Evolutionary conservation across 2,329 filamentous ascomycete species (phyloP).

Genomic region (Pyrenophora tritici-repentis): DNA sequence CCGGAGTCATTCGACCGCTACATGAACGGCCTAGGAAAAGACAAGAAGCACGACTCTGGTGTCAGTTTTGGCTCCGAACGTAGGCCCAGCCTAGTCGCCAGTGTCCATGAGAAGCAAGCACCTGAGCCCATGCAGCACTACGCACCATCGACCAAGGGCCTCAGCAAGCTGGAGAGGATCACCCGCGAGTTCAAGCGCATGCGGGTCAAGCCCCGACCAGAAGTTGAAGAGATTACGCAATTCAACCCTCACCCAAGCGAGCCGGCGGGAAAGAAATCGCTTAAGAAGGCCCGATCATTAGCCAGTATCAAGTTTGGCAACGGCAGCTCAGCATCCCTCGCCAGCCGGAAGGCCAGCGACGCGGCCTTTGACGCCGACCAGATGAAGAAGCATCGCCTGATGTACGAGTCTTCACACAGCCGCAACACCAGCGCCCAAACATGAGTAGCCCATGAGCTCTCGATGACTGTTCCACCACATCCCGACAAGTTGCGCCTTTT

Average conservation of each 20-base stretch:
- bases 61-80: conserved; percentile 60
- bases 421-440: conserved; percentile 10
- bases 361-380: conserved; percentile 42
- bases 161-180: conserved; percentile 63
- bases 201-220: conserved; percentile 56
- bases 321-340: conserved; percentile 37
- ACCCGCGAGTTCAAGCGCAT: conserved; percentile 64
- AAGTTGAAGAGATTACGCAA: conserved; percentile 56
- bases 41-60: conserved; percentile 66
- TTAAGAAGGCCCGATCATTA: conserved; percentile 46
- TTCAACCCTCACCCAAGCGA: conserved; percentile 31
- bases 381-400: conserved; percentile 44
- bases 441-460: conserved; percentile 5
- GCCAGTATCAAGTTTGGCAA: conserved; percentile 39
- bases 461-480: conserved; percentile 21
- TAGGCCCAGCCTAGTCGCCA: conserved; percentile 37
- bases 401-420: conserved; percentile 41
- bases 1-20: conserved; percentile 42
- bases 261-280: conserved; percentile 36
- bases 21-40: conserved; percentile 47
- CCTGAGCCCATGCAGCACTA: conserved; percentile 25
- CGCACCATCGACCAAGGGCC: conserved; percentile 33
- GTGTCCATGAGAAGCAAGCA: conserved; percentile 31
- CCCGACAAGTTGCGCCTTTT: conserved; percentile 21
- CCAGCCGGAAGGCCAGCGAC: conserved; percentile 43